A percentile compares a stretch with the other conserved stretches of the same genome.
Evolutionary conservation across 164 flowering plant genomes (phyloP).

Genomic region (Annona cherimola): DNA sequence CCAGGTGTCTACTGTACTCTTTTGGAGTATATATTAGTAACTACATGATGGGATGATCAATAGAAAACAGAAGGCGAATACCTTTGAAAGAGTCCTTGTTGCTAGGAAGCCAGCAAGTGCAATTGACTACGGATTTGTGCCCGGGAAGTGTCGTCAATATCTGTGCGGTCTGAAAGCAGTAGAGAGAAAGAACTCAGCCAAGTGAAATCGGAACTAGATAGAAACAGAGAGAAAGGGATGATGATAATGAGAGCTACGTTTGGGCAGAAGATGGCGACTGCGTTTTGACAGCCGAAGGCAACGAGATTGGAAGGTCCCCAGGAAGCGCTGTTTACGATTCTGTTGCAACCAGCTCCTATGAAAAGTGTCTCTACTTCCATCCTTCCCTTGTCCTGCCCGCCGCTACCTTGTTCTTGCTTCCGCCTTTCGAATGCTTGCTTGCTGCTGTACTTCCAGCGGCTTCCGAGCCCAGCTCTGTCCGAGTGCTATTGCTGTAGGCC

Average conservation of each 20-base stretch:
- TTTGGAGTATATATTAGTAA: no score
- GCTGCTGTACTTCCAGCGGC: no score
- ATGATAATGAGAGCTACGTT: slow-evolving; percentile 31
- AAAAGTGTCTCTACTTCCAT: slow-evolving; percentile 48
- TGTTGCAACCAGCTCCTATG: slow-evolving; percentile 92
- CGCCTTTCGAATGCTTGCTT: neutral
- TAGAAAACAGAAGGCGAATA: slow-evolving; percentile 9
- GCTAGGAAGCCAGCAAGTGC: slow-evolving; percentile 85
- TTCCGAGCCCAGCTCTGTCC: no score
- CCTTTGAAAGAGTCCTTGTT: slow-evolving; percentile 77
- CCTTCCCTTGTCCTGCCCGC: neutral
- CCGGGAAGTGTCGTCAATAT: slow-evolving; percentile 89
- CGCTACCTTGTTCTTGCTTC: neutral
- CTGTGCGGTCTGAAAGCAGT: slow-evolving; percentile 55
- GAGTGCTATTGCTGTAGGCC: no score
- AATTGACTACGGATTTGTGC: slow-evolving; percentile 79
- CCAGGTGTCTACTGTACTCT: no score
- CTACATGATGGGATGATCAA: no score
- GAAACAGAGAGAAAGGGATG: neutral
- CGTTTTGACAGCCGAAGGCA: slow-evolving; percentile 86
- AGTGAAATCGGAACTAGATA: neutral
- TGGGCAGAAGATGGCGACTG: slow-evolving; percentile 80
- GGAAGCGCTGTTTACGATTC: slow-evolving; percentile 86
- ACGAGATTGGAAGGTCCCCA: slow-evolving; percentile 86
- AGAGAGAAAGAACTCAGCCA: neutral